Base-by-base conservation (phyloP, 345 rosid species). In the Citrus cavaleriei region DNA sequence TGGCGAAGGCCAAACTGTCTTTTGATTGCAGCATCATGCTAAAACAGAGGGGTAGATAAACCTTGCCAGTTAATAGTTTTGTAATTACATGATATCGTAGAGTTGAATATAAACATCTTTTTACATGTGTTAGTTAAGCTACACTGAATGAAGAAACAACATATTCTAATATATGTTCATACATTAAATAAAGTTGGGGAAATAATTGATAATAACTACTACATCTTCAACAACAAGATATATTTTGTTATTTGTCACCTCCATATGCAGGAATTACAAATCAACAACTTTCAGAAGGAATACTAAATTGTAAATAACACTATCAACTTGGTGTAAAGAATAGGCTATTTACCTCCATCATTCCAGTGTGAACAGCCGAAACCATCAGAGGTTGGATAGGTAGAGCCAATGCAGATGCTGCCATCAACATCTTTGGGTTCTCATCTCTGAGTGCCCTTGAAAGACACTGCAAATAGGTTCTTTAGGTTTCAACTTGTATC, bases 341-440 rank as follows among this genome's bases (percentile, higher is more conserved):
- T 13, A 30, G 34, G 80, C 55, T n/a, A 38, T 25, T 77, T 85
- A 93, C 98, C 93, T 94, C 97, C 99, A 93, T 91, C 94, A 96
- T 88, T 77, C 99, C 99, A 7, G 97, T 88, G 86, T 94, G 99
- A 80, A 94, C 80, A 2, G 91, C 97, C 28, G 99, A 88, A 79
- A 96, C 99, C 97, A 96, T 93, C 64, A 93, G 87, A 28, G 99
- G 99, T 79, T 96, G 98, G 81, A 96, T 79, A 3, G 98, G 99
- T 77, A 96, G 85, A 57, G 86, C 77, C 61, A 90, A 81, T 18
- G 98, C 98, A 71, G 99, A 93, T 72, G 97, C 98, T 46, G 97
- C 98, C 99, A 94, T 96, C 68, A 94, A 69, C n/a, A 91, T 76
- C 88, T 96, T 96, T n/a, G 97, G 92, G 77, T 96, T 90, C 89